These are phyloP conservation scores for Tubosaeta brunneosetosa DNA, from an alignment of 768 basidiomycete genomes.

Conservation along the genomic window DNA sequence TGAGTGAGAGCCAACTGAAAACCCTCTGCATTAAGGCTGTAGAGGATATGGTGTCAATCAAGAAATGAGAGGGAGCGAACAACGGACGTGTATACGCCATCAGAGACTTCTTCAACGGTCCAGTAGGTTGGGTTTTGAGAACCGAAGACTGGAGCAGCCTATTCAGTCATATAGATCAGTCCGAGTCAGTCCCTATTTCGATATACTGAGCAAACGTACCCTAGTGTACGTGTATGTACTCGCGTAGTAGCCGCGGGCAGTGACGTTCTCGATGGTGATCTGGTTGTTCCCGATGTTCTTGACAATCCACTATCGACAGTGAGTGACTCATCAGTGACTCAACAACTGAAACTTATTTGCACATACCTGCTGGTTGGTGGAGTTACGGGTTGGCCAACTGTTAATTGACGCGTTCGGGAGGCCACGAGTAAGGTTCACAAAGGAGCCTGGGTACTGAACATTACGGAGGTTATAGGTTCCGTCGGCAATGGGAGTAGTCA, in stretches of 20 bases:
- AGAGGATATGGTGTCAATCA: neutral
- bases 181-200: neutral
- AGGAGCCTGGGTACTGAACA: neutral
- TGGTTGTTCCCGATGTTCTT: neutral
- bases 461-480: neutral
- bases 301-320: neutral
- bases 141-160: neutral
- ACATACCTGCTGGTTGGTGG: neutral
- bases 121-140: neutral
- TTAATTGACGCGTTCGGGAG: neutral
- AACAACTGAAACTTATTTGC: neutral
- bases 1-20: too few relatives aligned
- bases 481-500: neutral
- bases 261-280: neutral
- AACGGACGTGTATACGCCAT: neutral
- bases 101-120: neutral
- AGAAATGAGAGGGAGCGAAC: neutral
- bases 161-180: neutral
- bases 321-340: neutral
- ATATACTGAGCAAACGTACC: neutral
- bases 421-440: neutral
- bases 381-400: neutral
- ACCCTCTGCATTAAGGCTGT: neutral
- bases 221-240: neutral
- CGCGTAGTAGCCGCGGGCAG: neutral